Base-by-base conservation (phyloP, 2,329 filamentous ascomycete genomes). In the Aspergillus sp. region DNA sequence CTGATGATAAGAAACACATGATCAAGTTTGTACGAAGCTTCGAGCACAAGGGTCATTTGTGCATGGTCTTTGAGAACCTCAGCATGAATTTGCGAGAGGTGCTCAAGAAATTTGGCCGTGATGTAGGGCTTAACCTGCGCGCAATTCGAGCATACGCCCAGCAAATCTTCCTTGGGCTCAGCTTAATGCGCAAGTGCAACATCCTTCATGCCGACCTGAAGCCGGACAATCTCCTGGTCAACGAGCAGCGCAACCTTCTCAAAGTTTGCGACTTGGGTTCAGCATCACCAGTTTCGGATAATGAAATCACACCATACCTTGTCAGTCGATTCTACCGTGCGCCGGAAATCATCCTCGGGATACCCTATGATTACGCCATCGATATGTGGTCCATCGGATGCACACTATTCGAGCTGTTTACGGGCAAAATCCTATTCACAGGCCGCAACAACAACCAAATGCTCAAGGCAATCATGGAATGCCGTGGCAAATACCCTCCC, bases 331-430 rank as follows among this genome's bases (percentile, higher is more conserved):
- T 98, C 77, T 99, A 99, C 74, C 89, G 95, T 60, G 95, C 95
- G 3, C 95, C 96, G 2, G 95, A 99, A 77, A 91, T 99, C 70
- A 96, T 99, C 61, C 83, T 99, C 3, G 95, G 95, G n/a, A 93
- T 97, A 80, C 89, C 90, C 9, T 96, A 96, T 73, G 92, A 96
- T 72, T 96, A 93, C 72, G 89, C 89, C 7, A 91, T 98, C 64
- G 95, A 99, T 74, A 90, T 96, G 82, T 99, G 95, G 95, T 96
- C 93, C 7, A 91, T 98, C 64, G 96, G 95, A 39, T 99, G 95
- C 77, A 99, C 95, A 0, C 82, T 98, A 30, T 99, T 96, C 74
- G 95, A 99, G 77, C 82, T 99, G 41, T 98, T 96, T 79, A 98
- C 95, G 0, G 95, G 95, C 69, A 96, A 97, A 74, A 98, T 99